Percentiles rank a stretch among this genome's conserved stretches.
These are phyloP conservation scores for Eragrostis curvula DNA, from an alignment of 176 grass and related monocot genomes.

Conservation along the genomic window DNA sequence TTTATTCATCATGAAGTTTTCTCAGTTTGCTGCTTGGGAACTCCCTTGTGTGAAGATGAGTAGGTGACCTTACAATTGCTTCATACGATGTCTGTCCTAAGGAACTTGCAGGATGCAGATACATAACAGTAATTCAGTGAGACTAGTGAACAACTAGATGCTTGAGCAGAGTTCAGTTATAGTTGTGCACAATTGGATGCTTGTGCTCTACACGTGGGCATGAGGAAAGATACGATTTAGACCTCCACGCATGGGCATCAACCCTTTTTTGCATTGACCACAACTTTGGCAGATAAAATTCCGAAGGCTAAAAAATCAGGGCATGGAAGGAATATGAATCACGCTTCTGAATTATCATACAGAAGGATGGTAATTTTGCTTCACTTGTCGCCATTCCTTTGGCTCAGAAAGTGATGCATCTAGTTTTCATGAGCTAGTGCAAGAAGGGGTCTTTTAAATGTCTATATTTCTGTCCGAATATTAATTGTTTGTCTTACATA, in stretches of 20 bases:
- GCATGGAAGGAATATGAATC: slow-evolving; percentile 32
- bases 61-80: slow-evolving; percentile 8
- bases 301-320: slow-evolving; percentile 26
- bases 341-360: not conserved
- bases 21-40: slow-evolving; percentile 16
- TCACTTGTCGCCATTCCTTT: slow-evolving; percentile 32
- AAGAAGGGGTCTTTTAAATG: slow-evolving; percentile 17
- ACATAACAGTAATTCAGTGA: slow-evolving; percentile 23
- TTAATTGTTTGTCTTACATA: not conserved
- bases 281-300: slow-evolving; percentile 50
- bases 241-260: slow-evolving; percentile 46
- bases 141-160: slow-evolving; percentile 29
- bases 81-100: slow-evolving; percentile 17
- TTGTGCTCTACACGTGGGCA: slow-evolving; percentile 22
- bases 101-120: slow-evolving; percentile 21
- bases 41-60: not conserved
- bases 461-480: not conserved
- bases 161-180: slow-evolving; percentile 21
- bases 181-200: slow-evolving; percentile 34
- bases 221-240: slow-evolving; percentile 38
- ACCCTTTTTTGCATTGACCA: slow-evolving; percentile 43
- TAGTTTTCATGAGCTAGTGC: not conserved
- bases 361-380: slow-evolving; percentile 43
- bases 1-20: slow-evolving; percentile 15
- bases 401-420: slow-evolving; percentile 19